Evolutionary conservation across 163 green algal genomes (phyloP).

Genomic region (Scenedesmus sp.): DNA sequence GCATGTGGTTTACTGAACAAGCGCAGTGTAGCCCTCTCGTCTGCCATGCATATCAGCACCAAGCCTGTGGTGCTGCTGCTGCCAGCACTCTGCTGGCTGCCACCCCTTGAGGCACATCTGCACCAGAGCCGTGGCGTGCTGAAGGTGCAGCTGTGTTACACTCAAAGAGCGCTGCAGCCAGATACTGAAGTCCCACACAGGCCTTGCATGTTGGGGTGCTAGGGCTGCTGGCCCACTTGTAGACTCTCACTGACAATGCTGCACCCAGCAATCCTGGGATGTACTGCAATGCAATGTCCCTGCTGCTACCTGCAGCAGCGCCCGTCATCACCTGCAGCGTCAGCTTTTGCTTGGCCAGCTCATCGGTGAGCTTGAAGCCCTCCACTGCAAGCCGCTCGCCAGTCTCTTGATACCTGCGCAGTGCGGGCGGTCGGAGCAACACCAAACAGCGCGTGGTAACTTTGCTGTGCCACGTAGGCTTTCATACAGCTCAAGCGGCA

Average conservation of each 20-base stretch:
- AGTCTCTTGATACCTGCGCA: constrained; percentile 74
- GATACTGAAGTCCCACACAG: not conserved
- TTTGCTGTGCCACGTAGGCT: no score
- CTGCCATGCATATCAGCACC: no score
- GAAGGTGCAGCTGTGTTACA: no score
- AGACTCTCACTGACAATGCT: not conserved
- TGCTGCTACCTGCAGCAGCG: not conserved
- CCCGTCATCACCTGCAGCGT: constrained; percentile 63
- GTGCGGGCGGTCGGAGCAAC: not conserved
- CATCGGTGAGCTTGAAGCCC: constrained; percentile 74
- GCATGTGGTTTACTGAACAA: not conserved
- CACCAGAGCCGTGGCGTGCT: not conserved
- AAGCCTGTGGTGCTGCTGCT: not conserved
- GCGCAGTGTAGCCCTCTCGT: not conserved
- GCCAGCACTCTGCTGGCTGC: not conserved
- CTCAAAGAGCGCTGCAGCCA: no score
- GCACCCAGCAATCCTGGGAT: no score
- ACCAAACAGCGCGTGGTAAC: no score
- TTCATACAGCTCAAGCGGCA: no score
- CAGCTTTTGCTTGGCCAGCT: constrained; percentile 78
- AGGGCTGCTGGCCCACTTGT: not conserved
- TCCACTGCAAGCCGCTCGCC: constrained; percentile 74
- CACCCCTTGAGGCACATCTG: not conserved
- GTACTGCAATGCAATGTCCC: not conserved
- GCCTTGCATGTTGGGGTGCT: not conserved